A percentile compares a stretch with the other conserved stretches of the same genome.
phyloP scores from a whole-genome alignment of 2,329 filamentous ascomycete genomes.

The Neofusicoccum kwambonambiense region DNA sequence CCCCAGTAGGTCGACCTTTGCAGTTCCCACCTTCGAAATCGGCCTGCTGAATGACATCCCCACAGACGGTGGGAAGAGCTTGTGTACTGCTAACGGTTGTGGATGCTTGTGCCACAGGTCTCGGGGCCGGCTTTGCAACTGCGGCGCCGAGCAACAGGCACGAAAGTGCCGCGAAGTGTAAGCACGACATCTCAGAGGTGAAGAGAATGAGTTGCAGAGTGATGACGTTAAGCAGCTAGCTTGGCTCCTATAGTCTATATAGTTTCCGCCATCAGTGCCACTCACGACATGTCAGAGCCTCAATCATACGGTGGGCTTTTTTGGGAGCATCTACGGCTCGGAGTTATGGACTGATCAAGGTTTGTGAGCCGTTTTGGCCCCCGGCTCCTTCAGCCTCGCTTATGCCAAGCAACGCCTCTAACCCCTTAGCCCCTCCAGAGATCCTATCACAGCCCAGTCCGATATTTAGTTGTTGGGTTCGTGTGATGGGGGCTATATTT shows the following conservation, averaged over 20 bases:
- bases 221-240: not conserved
- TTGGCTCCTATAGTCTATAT: not conserved
- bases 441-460: not conserved
- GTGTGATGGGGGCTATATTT: not conserved
- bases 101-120: not conserved
- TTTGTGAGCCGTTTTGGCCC: not conserved
- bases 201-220: not conserved
- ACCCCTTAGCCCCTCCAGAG: not conserved
- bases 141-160: not conserved
- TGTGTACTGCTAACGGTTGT: not conserved
- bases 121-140: not conserved
- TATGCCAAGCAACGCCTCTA: not conserved
- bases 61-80: not conserved
- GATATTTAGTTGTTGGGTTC: not conserved
- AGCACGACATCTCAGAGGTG: not conserved
- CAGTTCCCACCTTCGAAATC: not conserved
- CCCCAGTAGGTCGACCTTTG: not conserved
- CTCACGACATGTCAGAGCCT: not conserved
- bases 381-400: not conserved
- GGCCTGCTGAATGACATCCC: not conserved
- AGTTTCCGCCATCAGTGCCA: not conserved
- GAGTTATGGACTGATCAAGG: not conserved
- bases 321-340: not conserved
- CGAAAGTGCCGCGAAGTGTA: not conserved
- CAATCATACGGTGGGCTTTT: not conserved